phyloP scores from a whole-genome alignment of 352 stramenopile species.

The Phytopythium mirpurense region DNA sequence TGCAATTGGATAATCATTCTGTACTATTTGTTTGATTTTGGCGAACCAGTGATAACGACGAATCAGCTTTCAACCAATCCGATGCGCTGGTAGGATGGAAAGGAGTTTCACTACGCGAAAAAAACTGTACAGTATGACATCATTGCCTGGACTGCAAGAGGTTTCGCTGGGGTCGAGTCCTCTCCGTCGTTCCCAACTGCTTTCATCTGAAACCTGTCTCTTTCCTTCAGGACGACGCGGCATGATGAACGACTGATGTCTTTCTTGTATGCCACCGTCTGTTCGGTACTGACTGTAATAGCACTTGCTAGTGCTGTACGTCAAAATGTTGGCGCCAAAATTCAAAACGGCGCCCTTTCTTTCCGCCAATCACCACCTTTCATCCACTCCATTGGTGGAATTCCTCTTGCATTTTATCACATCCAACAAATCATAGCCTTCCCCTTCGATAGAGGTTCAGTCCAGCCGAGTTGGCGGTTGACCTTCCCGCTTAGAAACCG shows the following conservation, averaged over 20 bases:
- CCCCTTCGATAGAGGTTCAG: not conserved
- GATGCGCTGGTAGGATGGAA: not conserved
- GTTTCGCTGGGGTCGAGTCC: too few species aligned
- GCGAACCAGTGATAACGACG: not conserved
- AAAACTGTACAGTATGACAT: too few species aligned
- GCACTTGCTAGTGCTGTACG: too few species aligned
- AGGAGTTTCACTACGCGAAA: too few species aligned
- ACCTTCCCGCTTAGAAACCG: too few species aligned
- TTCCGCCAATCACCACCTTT: not conserved
- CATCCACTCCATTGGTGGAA: conserved; percentile 2
- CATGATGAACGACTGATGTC: too few species aligned
- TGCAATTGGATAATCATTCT: conserved; percentile 1
- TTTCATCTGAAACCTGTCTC: too few species aligned
- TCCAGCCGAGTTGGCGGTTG: not conserved
- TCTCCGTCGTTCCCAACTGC: too few species aligned
- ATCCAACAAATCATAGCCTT: conserved; percentile 11
- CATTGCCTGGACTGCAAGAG: too few species aligned
- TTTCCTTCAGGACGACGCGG: too few species aligned
- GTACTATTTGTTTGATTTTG: not conserved
- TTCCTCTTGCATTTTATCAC: conserved; percentile 4
- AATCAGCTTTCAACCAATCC: not conserved
- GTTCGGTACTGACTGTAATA: too few species aligned
- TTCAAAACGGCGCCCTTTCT: not conserved
- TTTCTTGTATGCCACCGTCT: too few species aligned
- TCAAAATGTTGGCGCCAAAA: conserved; percentile 1